Evolutionary conservation across 2,329 filamentous ascomycete genomes (phyloP).

Genomic region (Neofusicoccum umdonicola): DNA sequence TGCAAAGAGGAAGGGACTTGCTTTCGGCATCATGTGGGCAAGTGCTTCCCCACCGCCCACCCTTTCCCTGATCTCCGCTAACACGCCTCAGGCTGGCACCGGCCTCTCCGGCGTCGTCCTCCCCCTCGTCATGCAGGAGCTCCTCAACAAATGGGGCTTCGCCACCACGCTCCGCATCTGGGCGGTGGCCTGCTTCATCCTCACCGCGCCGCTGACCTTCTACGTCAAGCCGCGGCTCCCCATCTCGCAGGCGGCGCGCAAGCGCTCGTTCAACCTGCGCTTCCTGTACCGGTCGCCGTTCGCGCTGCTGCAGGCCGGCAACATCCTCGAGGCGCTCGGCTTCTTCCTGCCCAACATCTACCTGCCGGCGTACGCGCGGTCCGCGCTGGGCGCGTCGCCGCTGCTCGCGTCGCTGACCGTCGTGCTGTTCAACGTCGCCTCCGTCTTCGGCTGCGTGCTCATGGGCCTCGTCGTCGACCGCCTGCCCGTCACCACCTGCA

Average conservation of each 20-base stretch:
- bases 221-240: conserved; percentile 35
- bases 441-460: conserved; percentile 34
- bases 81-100: conserved; percentile 22
- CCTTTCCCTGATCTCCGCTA: background rate
- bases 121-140: conserved; percentile 41
- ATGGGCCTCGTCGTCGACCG: conserved; percentile 43
- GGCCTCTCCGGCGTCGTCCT: conserved; percentile 46
- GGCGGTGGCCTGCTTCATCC: conserved; percentile 31
- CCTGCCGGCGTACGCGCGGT: conserved; percentile 35
- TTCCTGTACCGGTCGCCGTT: conserved; percentile 33
- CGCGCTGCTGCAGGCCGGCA: conserved; percentile 33
- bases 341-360: conserved; percentile 43
- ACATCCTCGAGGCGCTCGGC: conserved; percentile 37
- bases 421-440: conserved; percentile 36
- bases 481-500: conserved; percentile 41
- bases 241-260: conserved; percentile 20
- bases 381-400: conserved; percentile 22
- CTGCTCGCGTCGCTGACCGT: conserved; percentile 32
- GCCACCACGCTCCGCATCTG: conserved; percentile 42
- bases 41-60: conserved; percentile 20
- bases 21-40: conserved; percentile 62
- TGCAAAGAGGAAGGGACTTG: conserved; percentile 54
- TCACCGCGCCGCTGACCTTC: conserved; percentile 33
- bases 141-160: conserved; percentile 41
- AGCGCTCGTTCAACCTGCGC: conserved; percentile 28